A percentile compares a stretch with the other conserved stretches of the same genome.
phyloP scores from a whole-genome alignment of 2,329 filamentous ascomycete genomes.

The Blastomyces silverae region DNA sequence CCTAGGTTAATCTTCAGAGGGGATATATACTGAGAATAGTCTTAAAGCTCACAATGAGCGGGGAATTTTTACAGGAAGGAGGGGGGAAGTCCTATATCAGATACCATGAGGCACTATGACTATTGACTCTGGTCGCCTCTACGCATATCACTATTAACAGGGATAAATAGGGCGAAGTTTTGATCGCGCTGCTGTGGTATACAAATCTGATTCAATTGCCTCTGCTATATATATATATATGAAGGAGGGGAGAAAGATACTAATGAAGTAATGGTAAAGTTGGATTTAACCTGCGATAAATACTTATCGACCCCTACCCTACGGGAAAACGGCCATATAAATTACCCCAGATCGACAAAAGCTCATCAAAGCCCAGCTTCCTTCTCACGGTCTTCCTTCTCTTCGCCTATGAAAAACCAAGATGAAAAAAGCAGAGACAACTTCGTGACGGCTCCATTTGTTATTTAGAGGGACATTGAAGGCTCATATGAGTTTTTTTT shows the following conservation, averaged over 20 bases:
- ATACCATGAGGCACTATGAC: not conserved
- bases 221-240: no score
- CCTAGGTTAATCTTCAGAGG: not conserved
- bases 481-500: no score
- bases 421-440: no score
- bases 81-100: not conserved
- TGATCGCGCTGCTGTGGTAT: not conserved
- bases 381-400: no score
- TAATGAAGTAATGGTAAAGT: not conserved
- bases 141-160: not conserved
- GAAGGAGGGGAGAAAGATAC: no score
- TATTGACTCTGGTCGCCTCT: not conserved
- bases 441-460: no score
- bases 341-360: not conserved
- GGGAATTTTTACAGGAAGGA: not conserved
- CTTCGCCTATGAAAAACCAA: no score
- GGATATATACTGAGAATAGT: not conserved
- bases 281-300: not conserved
- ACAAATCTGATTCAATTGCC: no score
- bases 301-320: not conserved
- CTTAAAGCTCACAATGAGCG: not conserved
- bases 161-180: not conserved
- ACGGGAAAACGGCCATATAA: not conserved
- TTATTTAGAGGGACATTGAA: no score
- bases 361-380: not conserved